These are phyloP conservation scores for Fusarium luffae DNA, from an alignment of 2,329 filamentous ascomycete genomes.

Conservation along the genomic window DNA sequence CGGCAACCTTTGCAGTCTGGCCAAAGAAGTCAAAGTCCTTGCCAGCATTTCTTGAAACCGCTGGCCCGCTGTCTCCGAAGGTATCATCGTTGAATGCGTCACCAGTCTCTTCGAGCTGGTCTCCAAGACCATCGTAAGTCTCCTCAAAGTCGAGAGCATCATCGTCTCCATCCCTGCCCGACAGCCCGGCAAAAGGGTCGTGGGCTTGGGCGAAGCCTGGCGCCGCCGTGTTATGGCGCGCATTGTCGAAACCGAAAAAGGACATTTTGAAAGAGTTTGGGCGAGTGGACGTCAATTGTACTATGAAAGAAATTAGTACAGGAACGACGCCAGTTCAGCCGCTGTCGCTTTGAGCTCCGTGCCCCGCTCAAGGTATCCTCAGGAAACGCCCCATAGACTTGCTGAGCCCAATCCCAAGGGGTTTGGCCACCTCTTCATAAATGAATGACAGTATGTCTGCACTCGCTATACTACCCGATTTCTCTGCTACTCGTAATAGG, in stretches of 20 bases:
- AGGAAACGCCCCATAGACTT: slow-evolving; percentile 7
- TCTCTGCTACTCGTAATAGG: neutral
- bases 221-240: slow-evolving; percentile 73
- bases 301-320: slow-evolving; percentile 42
- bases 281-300: slow-evolving; percentile 38
- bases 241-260: slow-evolving; percentile 89
- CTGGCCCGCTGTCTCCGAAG: slow-evolving; percentile 67
- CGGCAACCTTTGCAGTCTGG: slow-evolving; percentile 85
- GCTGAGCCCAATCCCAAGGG: neutral
- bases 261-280: slow-evolving; percentile 70
- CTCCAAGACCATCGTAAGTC: slow-evolving; percentile 94
- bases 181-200: slow-evolving; percentile 89
- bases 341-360: slow-evolving; percentile 32
- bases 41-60: slow-evolving; percentile 68
- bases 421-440: neutral
- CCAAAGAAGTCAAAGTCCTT: slow-evolving; percentile 99
- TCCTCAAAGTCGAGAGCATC: slow-evolving; percentile 86
- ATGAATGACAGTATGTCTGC: neutral
- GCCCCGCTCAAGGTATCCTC: slow-evolving; percentile 32
- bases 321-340: slow-evolving; percentile 15
- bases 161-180: slow-evolving; percentile 70
- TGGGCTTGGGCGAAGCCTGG: slow-evolving; percentile 84
- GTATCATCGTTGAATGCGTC: slow-evolving; percentile 98
- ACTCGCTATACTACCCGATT: neutral
- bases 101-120: slow-evolving; percentile 89